Percentiles rank a stretch among this genome's conserved stretches.
Conservation (phyloP, 139 green algal genomes). For the Chlamydomonas sp. region DNA sequence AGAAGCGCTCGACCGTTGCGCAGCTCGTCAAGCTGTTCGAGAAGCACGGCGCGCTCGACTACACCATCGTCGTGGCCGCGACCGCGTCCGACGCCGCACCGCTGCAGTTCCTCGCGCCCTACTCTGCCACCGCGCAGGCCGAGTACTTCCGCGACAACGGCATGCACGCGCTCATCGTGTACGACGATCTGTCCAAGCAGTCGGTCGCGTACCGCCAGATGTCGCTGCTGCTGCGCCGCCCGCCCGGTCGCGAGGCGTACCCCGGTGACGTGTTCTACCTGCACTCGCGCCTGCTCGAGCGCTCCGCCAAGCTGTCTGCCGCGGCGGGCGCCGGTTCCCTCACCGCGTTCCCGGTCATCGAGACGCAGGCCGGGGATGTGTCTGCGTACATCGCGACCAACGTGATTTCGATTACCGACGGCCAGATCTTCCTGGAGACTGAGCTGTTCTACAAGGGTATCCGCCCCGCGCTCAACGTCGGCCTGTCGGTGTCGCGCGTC, state of each 20-base stretch:
- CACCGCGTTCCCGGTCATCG: slow-evolving; percentile 82
- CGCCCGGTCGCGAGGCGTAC: slow-evolving; percentile 83
- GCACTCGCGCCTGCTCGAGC: slow-evolving; percentile 77
- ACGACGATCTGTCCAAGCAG: slow-evolving; percentile 89
- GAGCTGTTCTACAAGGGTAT: slow-evolving; percentile 89
- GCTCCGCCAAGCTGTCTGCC: slow-evolving; percentile 68
- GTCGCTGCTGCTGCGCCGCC: slow-evolving; percentile 80
- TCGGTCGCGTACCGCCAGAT: slow-evolving; percentile 87
- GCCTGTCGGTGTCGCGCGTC: slow-evolving; percentile 77
- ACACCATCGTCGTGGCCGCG: slow-evolving; percentile 76
- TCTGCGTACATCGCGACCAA: slow-evolving; percentile 89
- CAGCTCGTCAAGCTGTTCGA: slow-evolving; percentile 71
- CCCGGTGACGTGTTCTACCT: slow-evolving; percentile 88
- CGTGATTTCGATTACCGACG: slow-evolving; percentile 89
- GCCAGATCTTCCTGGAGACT: slow-evolving; percentile 86
- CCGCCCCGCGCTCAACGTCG: slow-evolving; percentile 83
- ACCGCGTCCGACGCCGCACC: slow-evolving; percentile 82
- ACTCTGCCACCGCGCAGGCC: slow-evolving; percentile 79
- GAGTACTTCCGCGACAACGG: slow-evolving; percentile 74
- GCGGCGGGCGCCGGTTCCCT: slow-evolving; percentile 60
- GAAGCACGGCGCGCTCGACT: slow-evolving; percentile 53
- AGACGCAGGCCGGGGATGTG: slow-evolving; percentile 76
- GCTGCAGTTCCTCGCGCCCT: slow-evolving; percentile 87
- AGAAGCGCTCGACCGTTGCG: slow-evolving; percentile 82
- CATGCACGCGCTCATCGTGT: slow-evolving; percentile 81